Percentiles rank a stretch among this genome's conserved stretches.
These are phyloP conservation scores for Penicillium samsonianum DNA, from an alignment of 495 filamentous ascomycete genomes.

Conservation along the genomic window DNA sequence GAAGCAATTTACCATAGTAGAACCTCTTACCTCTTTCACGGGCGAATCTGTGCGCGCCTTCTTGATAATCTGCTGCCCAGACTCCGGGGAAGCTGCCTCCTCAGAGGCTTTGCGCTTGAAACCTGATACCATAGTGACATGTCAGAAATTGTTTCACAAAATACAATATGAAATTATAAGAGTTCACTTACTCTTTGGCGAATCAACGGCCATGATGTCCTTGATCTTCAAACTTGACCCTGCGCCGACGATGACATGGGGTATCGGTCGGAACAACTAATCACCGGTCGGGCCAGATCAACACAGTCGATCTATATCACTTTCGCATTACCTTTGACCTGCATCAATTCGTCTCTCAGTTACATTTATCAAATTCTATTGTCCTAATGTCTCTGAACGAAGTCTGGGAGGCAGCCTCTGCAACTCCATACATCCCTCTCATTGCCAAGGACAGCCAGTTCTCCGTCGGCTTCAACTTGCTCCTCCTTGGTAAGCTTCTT, in stretches of 20 bases:
- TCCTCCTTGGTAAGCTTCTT: conserved; percentile 60
- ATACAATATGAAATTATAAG: not conserved
- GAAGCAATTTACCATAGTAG: not conserved
- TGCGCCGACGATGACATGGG: conserved; percentile 8
- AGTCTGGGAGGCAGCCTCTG: conserved; percentile 85
- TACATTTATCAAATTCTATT: conserved; percentile 6
- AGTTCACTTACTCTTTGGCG: conserved; percentile 27
- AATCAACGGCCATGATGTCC: conserved; percentile 23
- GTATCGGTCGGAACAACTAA: conserved; percentile 8
- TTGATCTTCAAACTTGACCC: not conserved
- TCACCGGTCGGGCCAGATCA: conserved; percentile 10
- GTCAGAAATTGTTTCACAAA: not conserved
- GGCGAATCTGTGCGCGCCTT: conserved; percentile 62
- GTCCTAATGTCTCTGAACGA: conserved; percentile 69
- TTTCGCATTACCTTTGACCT: not conserved
- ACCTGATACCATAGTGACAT: conserved; percentile 40
- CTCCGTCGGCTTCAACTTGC: conserved; percentile 73
- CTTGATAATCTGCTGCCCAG: conserved; percentile 48
- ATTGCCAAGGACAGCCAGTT: conserved; percentile 85
- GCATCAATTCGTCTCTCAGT: conserved; percentile 1
- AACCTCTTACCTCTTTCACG: conserved; percentile 50
- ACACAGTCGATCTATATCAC: conserved; percentile 8
- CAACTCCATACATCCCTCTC: conserved; percentile 77
- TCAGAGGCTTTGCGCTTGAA: conserved; percentile 79
- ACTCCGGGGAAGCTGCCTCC: conserved; percentile 61